These are phyloP conservation scores for Leishmania arabica DNA, from an alignment of 208 protist species.

Conservation along the genomic window DNA sequence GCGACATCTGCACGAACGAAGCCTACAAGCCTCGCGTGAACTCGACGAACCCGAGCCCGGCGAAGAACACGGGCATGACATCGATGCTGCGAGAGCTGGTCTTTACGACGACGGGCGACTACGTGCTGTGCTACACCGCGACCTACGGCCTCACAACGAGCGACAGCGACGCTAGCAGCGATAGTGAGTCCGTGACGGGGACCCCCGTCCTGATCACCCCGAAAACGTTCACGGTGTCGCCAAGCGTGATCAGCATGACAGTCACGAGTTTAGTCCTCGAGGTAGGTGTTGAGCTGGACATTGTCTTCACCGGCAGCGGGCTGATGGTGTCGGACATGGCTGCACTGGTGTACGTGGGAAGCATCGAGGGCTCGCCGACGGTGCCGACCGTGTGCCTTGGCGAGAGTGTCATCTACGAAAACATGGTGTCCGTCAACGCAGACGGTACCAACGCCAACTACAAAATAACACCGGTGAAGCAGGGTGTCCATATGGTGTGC, in stretches of 20 bases:
- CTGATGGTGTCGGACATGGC: slow-evolving; percentile 47
- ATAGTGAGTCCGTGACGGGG: slow-evolving; percentile 5
- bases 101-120: slow-evolving; percentile 50
- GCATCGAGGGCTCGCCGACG: slow-evolving; percentile 21
- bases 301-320: slow-evolving; percentile 61
- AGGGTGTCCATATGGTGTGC: slow-evolving; percentile 71
- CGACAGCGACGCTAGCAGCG: not conserved
- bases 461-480: slow-evolving; percentile 44
- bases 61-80: slow-evolving; percentile 28
- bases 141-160: slow-evolving; percentile 25
- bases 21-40: slow-evolving; percentile 58
- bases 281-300: slow-evolving; percentile 42
- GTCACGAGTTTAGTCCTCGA: slow-evolving; percentile 44
- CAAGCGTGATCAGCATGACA: slow-evolving; percentile 44
- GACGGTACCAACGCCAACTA: slow-evolving; percentile 54
- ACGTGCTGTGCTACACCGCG: slow-evolving; percentile 78
- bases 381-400: slow-evolving; percentile 39
- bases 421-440: slow-evolving; percentile 34
- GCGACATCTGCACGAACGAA: slow-evolving; percentile 75
- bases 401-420: slow-evolving; percentile 30
- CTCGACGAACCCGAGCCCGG: slow-evolving; percentile 14
- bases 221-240: slow-evolving; percentile 59
- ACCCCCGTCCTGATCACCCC: slow-evolving; percentile 41
- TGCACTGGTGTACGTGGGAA: slow-evolving; percentile 52
- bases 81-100: slow-evolving; percentile 38